Conservation (phyloP, 2,329 filamentous ascomycete species). For the Alternaria ethzedia region DNA sequence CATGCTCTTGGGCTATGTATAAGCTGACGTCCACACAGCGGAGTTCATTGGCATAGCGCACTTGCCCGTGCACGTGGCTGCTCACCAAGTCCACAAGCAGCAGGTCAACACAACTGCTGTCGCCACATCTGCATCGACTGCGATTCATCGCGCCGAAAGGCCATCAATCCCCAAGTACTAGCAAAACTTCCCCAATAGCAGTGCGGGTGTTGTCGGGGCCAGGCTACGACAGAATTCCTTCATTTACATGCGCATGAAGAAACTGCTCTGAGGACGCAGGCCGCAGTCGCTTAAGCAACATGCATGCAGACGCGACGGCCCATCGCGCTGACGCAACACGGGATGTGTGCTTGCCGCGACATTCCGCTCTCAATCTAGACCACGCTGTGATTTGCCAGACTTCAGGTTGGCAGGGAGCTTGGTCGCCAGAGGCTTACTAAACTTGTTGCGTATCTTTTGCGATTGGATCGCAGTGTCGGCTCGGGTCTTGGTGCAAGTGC, state of each 20-base stretch:
- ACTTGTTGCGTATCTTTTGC: neutral
- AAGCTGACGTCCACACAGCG: neutral
- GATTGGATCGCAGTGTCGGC: neutral
- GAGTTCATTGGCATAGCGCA: neutral
- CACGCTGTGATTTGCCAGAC: neutral
- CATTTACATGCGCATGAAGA: neutral
- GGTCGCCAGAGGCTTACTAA: neutral
- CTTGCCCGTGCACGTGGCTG: neutral
- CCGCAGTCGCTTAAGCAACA: neutral
- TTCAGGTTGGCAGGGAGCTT: neutral
- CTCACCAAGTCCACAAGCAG: neutral
- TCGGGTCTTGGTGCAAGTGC: neutral
- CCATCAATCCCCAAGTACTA: accelerated
- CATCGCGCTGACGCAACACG: slow-evolving; percentile 2
- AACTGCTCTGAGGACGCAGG: neutral
- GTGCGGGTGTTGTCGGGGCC: accelerated
- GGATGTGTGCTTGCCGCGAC: neutral
- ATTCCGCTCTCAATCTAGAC: neutral
- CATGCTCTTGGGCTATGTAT: neutral
- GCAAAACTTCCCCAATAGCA: accelerated
- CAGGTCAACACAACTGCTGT: neutral
- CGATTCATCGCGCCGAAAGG: neutral
- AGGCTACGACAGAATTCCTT: neutral
- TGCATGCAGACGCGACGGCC: neutral
- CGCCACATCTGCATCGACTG: neutral